A percentile compares a stretch with the other conserved stretches of the same genome.
Evolutionary conservation across 192 early-diverging fungal species (phyloP).

Genomic region (Backusella circina): DNA sequence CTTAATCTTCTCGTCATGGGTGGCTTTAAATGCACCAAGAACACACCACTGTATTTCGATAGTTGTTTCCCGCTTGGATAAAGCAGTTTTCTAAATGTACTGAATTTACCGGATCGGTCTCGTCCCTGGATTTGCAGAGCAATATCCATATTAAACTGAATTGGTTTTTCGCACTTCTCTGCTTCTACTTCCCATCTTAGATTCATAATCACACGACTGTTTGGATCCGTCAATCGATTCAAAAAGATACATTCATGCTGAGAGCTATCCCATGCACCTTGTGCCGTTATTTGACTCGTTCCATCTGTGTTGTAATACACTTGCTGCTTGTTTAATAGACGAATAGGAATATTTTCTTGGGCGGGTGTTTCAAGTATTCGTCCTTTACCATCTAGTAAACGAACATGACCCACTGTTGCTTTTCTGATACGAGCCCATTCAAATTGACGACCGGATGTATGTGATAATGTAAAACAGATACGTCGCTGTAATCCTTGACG

Average conservation of each 20-base stretch:
- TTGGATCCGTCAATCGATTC: conserved; percentile 57
- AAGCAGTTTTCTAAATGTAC: conserved; percentile 42
- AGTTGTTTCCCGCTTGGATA: conserved; percentile 35
- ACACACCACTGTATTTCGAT: conserved; percentile 54
- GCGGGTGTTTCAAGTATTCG: conserved; percentile 52
- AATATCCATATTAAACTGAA: conserved; percentile 59
- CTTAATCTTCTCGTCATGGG: conserved; percentile 44
- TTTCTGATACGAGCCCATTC: conserved; percentile 44
- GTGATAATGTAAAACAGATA: conserved; percentile 57
- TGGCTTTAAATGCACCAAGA: conserved; percentile 58
- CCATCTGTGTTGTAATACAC: conserved; percentile 54
- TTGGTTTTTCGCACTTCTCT: conserved; percentile 51
- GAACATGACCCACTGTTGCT: conserved; percentile 45
- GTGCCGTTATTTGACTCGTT: conserved; percentile 51
- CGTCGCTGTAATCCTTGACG: conserved; percentile 77
- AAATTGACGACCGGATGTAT: conserved; percentile 67
- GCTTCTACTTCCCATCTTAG: conserved; percentile 56
- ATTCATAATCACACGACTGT: conserved; percentile 56
- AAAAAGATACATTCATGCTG: conserved; percentile 65
- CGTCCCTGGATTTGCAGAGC: conserved; percentile 59
- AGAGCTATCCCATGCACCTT: conserved; percentile 74
- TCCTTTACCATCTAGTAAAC: conserved; percentile 57
- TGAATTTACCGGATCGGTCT: conserved; percentile 43
- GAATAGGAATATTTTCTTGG: conserved; percentile 47
- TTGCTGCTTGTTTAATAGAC: conserved; percentile 40